These are phyloP conservation scores for Pseudisothecium myosuroides DNA, from an alignment of 225 moss, liverwort and hornwort genomes.

Conservation along the genomic window DNA sequence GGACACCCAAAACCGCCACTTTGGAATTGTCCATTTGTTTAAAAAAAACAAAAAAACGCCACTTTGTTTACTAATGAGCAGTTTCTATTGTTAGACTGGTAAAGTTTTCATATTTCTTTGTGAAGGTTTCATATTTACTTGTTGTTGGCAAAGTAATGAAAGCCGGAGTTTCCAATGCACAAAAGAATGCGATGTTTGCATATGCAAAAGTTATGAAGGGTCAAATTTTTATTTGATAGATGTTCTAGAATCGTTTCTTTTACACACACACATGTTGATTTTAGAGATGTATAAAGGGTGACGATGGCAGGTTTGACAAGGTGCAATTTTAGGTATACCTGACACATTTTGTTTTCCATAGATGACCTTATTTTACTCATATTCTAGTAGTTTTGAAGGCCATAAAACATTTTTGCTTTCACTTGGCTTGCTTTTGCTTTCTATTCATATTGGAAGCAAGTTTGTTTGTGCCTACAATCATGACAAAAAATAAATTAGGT, in stretches of 20 bases:
- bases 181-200: neutral
- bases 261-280: neutral
- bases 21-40: too few species aligned
- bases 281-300: neutral
- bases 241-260: neutral
- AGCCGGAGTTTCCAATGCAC: fast-evolving
- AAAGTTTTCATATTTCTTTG: too few species aligned
- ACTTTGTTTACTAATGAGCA: neutral
- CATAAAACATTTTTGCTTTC: neutral
- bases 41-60: too few species aligned
- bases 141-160: neutral
- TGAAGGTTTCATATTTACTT: neutral
- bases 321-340: neutral
- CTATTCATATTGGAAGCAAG: neutral
- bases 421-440: neutral
- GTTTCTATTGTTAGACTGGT: neutral
- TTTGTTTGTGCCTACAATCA: neutral
- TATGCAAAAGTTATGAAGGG: neutral
- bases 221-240: neutral
- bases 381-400: neutral
- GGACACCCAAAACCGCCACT: neutral
- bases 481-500: neutral
- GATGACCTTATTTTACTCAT: fast-evolving
- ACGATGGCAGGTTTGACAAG: neutral
- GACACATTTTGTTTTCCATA: neutral